Percentiles rank a stretch among this genome's conserved stretches.
phyloP scores from a whole-genome alignment of 495 filamentous ascomycete species.

The Penicillium tannophilum region DNA sequence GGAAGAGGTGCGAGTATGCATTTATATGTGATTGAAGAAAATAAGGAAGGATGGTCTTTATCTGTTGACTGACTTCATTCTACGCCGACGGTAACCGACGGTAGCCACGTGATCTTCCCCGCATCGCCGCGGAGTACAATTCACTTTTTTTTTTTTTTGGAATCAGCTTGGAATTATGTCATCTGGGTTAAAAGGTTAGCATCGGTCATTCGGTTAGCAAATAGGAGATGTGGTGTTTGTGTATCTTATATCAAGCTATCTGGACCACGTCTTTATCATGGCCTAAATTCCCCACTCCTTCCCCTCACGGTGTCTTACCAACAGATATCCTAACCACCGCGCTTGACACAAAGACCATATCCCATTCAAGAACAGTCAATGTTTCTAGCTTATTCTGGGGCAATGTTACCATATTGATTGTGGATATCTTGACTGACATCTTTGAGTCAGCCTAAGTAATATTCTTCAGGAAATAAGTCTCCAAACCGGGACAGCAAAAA shows the following conservation, averaged over 20 bases:
- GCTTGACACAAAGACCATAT: too few relatives aligned
- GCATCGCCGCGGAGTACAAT: background rate
- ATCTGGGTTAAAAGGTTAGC: background rate
- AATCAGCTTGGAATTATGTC: background rate
- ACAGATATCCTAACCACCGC: too few relatives aligned
- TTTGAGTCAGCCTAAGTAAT: background rate
- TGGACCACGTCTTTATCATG: background rate
- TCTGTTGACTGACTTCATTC: constrained; percentile 19
- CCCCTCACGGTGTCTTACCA: too few relatives aligned
- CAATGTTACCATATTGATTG: background rate
- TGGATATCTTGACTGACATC: background rate
- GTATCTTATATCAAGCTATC: background rate
- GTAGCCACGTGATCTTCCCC: constrained; percentile 40
- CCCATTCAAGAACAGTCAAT: too few relatives aligned
- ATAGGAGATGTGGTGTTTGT: background rate
- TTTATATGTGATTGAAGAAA: constrained; percentile 3
- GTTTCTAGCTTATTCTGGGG: too few relatives aligned
- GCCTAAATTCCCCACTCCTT: background rate
- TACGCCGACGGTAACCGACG: constrained; percentile 48
- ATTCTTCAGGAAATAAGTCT: background rate
- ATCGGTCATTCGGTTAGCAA: background rate
- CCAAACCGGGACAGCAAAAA: background rate
- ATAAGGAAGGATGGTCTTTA: constrained; percentile 23
- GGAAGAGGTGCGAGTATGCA: constrained; percentile 6
- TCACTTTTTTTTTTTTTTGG: background rate